Base-by-base conservation (phyloP, 208 protist species). In the Leishmania aethiopica region DNA sequence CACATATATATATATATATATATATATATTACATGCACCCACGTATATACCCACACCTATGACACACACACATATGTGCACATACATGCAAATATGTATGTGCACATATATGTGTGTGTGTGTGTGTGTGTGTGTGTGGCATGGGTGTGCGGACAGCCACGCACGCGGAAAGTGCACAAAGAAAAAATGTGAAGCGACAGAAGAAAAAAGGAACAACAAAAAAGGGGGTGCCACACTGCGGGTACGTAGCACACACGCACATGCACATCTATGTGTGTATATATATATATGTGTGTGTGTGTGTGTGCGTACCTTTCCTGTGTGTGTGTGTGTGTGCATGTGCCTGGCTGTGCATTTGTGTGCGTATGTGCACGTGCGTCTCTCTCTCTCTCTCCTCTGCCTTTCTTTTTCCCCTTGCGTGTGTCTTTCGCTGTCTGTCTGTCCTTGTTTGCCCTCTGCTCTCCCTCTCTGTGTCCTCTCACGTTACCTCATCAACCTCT, bases 361-460 rank as follows among this genome's bases (percentile, higher is more conserved):
- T 72, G 13, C 17, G 22, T n/a, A 6, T 45, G 40, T 75, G 71
- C 40, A 2, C 19, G 8, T 28, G 71, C n/a, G n/a, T 1, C 22
- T 57, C 15, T 59, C 32, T 22, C 69, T 49, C 47, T 7, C 28
- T 13, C 66, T 51, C 75, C 66, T 22, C 71, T 74, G 71, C 32
- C 66, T 82, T 11, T 79, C 47, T 69, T 71, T 69, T 45, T 47
- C 17, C 53, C 35, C n/a, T 53, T 64, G 45, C 35, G 57, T 53
- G 72, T 83, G 71, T 19, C 17, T 73, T 73, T 32, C 4, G 77
- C 37, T 73, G 42, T 75, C 59, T 85, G 66, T 81, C 37, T 70
- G 62, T 76, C 49, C 37, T 55, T 86, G 32, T 64, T 59, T 57
- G 64, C 75, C 25, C 59, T 69, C 64, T 84, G 73, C 7, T 42